Conservation (phyloP, 441 rosid genomes). For the Bruguiera hainesii region DNA sequence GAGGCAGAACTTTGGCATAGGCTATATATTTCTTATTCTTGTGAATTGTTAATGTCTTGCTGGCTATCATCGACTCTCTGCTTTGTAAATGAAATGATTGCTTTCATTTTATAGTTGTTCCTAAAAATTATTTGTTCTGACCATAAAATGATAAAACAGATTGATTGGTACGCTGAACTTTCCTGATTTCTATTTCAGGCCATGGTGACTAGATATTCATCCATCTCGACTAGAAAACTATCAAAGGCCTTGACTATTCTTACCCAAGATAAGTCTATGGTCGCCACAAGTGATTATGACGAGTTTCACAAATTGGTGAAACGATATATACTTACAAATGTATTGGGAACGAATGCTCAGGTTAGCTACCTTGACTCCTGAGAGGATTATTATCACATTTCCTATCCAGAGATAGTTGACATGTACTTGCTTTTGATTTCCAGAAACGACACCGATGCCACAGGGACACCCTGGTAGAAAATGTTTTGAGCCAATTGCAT, state of each 20-base stretch:
- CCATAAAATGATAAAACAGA: neutral
- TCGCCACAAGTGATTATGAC: conserved; percentile 78
- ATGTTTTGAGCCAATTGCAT: conserved; percentile 43
- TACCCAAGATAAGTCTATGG: conserved; percentile 68
- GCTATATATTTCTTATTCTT: too few species aligned
- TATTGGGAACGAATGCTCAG: conserved; percentile 73
- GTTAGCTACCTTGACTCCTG: conserved; percentile 26
- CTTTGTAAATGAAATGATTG: too few species aligned
- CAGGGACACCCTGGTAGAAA: conserved; percentile 54
- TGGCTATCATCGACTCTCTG: too few species aligned
- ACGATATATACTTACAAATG: conserved; percentile 45
- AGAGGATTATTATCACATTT: neutral
- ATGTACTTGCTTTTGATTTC: neutral
- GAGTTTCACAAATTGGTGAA: conserved; percentile 69
- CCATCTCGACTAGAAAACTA: conserved; percentile 78
- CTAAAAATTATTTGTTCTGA: neutral
- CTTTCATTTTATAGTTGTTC: neutral
- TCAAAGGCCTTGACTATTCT: conserved; percentile 67
- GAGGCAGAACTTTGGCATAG: too few species aligned
- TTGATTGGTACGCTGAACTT: neutral
- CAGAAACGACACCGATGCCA: conserved; percentile 63
- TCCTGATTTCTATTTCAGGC: conserved; percentile 44
- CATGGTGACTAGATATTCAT: conserved; percentile 69
- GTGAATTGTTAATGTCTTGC: too few species aligned
- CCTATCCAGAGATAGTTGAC: neutral